A percentile compares a stretch with the other conserved stretches of the same genome.
phyloP scores from a whole-genome alignment of 805 yeast species.

The Metschnikowia cerradonensis region DNA sequence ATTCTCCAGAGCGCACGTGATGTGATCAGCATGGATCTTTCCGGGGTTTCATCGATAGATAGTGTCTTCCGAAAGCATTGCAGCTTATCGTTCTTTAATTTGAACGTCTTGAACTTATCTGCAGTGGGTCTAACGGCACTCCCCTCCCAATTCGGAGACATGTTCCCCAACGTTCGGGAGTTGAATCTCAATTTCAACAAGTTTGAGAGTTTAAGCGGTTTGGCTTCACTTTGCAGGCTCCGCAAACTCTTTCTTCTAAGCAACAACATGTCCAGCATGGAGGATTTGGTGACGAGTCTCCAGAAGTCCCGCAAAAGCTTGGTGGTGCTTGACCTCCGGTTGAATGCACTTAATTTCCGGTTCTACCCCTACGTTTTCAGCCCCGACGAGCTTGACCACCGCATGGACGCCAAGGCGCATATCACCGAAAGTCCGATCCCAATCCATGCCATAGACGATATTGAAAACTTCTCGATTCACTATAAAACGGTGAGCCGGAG shows the following conservation, averaged over 20 bases:
- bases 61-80: background rate
- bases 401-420: constrained; percentile 6
- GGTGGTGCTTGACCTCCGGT: constrained; percentile 43
- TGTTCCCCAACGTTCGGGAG: constrained; percentile 46
- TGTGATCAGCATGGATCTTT: constrained; percentile 34
- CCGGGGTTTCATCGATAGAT: constrained; percentile 29
- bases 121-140: constrained; percentile 42
- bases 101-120: constrained; percentile 40
- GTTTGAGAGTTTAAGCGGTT: constrained; percentile 30
- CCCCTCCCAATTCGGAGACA: constrained; percentile 32
- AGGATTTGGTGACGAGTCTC: constrained; percentile 28
- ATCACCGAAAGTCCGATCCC: constrained; percentile 31
- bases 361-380: constrained; percentile 53
- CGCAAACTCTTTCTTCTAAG: constrained; percentile 42
- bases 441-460: constrained; percentile 46
- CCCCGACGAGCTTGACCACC: constrained; percentile 35
- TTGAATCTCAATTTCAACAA: constrained; percentile 50
- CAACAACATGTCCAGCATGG: constrained; percentile 38
- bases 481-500: constrained; percentile 38
- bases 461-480: constrained; percentile 48
- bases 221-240: constrained; percentile 33
- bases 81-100: constrained; percentile 25
- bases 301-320: constrained; percentile 30
- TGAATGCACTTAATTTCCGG: constrained; percentile 45
- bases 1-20: constrained; percentile 20